Base-by-base conservation (phyloP, 306 rosid species). In the Ammopiptanthus mongolicus region DNA sequence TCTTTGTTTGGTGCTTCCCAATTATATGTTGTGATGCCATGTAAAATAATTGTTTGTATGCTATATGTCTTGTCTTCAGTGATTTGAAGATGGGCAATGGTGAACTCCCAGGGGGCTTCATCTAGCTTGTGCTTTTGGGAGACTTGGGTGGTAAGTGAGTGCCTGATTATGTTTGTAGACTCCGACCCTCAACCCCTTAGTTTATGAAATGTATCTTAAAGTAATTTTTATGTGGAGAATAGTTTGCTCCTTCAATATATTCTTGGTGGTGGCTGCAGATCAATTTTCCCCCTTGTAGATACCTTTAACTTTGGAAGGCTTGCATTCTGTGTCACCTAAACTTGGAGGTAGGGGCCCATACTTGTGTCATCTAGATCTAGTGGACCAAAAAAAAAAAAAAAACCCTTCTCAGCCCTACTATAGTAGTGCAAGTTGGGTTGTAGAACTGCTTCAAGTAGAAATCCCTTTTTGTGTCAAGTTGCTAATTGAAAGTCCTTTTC, bases 91-190 rank as follows among this genome's bases (percentile, higher is more conserved):
- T 59, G 78, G 69, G 73, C 83, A 73, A 80, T 72, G 82, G 65
- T 85, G 68, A 74, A 71, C 82, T 75, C 82, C 81, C 51, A 60
- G 67, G 64, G 86, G 64, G 78, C 75, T 60, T 77, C 79, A 39
- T 79, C 83, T 80, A 69, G 59, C 80, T 80, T 82, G 11, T 58
- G 84, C 81, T 79, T 57, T 83, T 73, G 61, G 69, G 69, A 65
- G 79, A 52, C 63, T 70, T 82, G 84, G 89, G 83, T 75, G 86
- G 91, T 79, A 76, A 81, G 85, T 83, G 86, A 83, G 86, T 48
- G 65, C 21, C 41, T 71, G 39, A 29, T 78, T 67, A 70, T 80
- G 77, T 68, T 86, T 72, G 73, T 78, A 80, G 81, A 80, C 86
- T 71, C 56, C 2, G 2, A n/a, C 59, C 81, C 85, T 74, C 81